Evolutionary conservation across 495 filamentous ascomycete species (phyloP).

Genomic region (Neurospora hispaniola): DNA sequence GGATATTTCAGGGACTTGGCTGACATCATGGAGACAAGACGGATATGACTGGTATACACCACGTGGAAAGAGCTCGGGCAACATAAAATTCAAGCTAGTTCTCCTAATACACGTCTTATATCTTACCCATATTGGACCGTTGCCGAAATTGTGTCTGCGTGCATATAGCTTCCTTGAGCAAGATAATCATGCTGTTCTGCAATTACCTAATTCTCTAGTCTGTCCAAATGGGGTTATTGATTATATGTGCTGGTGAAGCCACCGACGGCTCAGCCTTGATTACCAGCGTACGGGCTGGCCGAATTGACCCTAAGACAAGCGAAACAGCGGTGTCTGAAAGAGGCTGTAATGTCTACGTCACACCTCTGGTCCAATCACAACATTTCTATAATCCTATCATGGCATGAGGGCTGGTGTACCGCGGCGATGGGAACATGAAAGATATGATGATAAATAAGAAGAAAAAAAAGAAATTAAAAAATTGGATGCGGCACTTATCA

Average conservation of each 20-base stretch:
- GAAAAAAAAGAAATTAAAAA: neutral
- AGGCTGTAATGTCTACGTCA: neutral
- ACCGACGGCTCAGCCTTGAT: neutral
- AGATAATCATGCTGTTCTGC: neutral
- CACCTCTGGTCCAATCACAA: neutral
- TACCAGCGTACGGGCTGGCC: neutral
- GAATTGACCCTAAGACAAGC: neutral
- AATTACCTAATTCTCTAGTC: neutral
- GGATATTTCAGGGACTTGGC: neutral
- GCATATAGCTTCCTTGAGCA: neutral
- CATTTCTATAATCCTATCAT: neutral
- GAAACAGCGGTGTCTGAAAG: neutral
- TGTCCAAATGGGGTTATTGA: neutral
- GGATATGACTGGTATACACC: neutral
- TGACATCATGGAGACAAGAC: neutral
- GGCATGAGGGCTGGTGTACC: neutral
- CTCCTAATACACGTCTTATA: neutral
- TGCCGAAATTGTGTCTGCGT: neutral
- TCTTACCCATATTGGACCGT: neutral
- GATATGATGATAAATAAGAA: no score
- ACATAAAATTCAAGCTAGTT: neutral
- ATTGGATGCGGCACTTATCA: neutral
- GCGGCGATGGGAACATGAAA: neutral
- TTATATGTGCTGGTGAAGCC: neutral
- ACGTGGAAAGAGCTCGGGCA: neutral